Conservation (phyloP, 129 eudicot genomes). For the Lactuca sativa region DNA sequence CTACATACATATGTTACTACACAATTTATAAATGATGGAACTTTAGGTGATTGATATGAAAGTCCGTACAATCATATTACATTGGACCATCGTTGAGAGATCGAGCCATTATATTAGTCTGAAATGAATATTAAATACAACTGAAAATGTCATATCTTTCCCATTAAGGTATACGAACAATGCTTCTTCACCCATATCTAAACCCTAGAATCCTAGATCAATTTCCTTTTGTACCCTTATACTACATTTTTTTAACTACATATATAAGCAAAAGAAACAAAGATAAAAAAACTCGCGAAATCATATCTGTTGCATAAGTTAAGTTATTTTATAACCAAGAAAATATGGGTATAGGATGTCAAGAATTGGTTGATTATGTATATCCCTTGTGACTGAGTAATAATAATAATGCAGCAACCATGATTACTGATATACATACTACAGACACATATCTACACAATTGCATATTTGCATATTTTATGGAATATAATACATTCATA, state of each 20-base stretch:
- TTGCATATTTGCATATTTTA: conserved; percentile 35
- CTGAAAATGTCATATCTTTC: no score
- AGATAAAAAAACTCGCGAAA: no score
- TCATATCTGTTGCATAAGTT: no score
- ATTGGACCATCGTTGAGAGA: background rate
- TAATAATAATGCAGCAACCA: conserved; percentile 28
- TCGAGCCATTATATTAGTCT: background rate
- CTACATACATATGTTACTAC: conserved; percentile 7
- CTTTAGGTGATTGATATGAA: background rate
- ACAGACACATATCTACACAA: conserved; percentile 34
- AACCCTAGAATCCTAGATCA: no score
- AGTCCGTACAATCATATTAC: background rate
- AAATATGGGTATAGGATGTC: background rate
- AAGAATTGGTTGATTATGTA: conserved; percentile 1
- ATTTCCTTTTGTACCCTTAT: no score
- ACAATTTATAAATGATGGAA: background rate
- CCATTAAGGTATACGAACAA: no score
- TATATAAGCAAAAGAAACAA: no score
- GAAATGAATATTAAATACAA: no score
- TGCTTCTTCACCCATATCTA: no score
- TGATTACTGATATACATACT: conserved; percentile 35
- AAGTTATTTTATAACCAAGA: background rate
- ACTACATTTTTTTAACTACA: no score
- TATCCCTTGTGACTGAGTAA: conserved; percentile 8
- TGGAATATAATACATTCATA: conserved; percentile 8